Percentiles rank a stretch among this genome's conserved stretches.
Conservation (phyloP, 805 yeast species). For the Saccharomycopsis microspora region DNA sequence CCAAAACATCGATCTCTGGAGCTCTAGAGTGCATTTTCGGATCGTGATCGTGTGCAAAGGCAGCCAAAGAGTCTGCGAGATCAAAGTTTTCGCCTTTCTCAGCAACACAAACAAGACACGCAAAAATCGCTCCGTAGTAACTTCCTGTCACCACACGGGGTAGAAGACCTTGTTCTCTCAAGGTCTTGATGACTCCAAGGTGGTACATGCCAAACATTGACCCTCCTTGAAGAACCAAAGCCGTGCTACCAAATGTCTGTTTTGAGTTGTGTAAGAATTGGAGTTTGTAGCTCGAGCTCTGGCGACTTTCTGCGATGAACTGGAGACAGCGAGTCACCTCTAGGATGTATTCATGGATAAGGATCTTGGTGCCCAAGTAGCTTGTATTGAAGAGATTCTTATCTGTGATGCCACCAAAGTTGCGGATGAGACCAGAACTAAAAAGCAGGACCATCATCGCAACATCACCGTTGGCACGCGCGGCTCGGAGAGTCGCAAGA, state of each 20-base stretch:
- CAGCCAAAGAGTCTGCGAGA: not conserved
- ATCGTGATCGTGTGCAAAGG: not conserved
- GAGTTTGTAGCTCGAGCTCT: conserved; percentile 41
- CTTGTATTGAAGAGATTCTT: conserved; percentile 70
- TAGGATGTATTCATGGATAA: conserved; percentile 77
- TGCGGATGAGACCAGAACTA: conserved; percentile 75
- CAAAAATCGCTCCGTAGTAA: conserved; percentile 90
- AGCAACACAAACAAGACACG: conserved; percentile 58
- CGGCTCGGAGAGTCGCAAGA: conserved; percentile 46
- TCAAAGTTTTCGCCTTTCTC: not conserved
- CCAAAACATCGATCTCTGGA: conserved; percentile 70
- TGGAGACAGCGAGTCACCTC: conserved; percentile 64
- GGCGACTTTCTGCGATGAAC: conserved; percentile 40
- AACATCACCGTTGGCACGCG: conserved; percentile 49
- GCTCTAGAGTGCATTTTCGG: conserved; percentile 37
- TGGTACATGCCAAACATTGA: conserved; percentile 91
- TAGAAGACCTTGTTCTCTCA: conserved; percentile 61
- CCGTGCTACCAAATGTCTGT: conserved; percentile 84
- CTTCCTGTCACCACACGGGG: conserved; percentile 87
- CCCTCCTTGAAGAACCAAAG: conserved; percentile 88
- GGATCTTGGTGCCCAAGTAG: conserved; percentile 76
- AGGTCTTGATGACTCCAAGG: conserved; percentile 79
- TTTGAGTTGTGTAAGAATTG: conserved; percentile 80
- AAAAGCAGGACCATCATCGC: conserved; percentile 51
- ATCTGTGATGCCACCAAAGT: conserved; percentile 84